Conservation (phyloP, 306 rosid species). For the Aeschynomene evenia region DNA sequence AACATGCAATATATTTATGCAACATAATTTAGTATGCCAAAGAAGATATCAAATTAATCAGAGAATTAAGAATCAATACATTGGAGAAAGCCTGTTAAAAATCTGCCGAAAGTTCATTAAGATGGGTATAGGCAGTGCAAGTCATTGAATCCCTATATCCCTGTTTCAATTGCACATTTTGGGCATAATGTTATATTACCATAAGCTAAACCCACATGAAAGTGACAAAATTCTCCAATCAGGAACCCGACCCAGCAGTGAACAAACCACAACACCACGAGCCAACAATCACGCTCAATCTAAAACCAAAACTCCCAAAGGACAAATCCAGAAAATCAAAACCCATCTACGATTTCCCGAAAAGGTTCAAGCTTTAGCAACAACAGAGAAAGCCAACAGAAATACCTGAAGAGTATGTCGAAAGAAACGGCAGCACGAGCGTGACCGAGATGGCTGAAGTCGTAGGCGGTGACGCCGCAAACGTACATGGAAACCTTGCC, state of each 20-base stretch:
- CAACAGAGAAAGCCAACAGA: background rate
- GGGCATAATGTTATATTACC: background rate
- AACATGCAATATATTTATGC: background rate
- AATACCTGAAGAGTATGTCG: constrained; percentile 77
- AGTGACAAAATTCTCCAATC: background rate
- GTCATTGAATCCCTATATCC: background rate
- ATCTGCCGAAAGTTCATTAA: background rate
- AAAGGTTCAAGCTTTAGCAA: constrained; percentile 4
- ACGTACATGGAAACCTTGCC: constrained; percentile 86
- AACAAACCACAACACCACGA: background rate
- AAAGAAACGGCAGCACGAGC: constrained; percentile 91
- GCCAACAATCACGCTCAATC: background rate
- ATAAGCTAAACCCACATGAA: background rate
- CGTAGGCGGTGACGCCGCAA: constrained; percentile 90
- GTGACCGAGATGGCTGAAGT: constrained; percentile 89
- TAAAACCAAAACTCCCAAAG: background rate
- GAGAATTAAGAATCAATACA: background rate
- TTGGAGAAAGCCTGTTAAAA: background rate
- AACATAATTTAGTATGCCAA: background rate
- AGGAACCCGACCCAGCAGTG: background rate
- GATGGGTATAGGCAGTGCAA: background rate
- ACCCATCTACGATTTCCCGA: background rate
- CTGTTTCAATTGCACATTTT: background rate
- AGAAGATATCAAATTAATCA: background rate
- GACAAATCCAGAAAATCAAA: background rate